A percentile compares a stretch with the other conserved stretches of the same genome.
Conservation (phyloP, 164 flowering plant genomes). For the Kingdonia uniflora region DNA sequence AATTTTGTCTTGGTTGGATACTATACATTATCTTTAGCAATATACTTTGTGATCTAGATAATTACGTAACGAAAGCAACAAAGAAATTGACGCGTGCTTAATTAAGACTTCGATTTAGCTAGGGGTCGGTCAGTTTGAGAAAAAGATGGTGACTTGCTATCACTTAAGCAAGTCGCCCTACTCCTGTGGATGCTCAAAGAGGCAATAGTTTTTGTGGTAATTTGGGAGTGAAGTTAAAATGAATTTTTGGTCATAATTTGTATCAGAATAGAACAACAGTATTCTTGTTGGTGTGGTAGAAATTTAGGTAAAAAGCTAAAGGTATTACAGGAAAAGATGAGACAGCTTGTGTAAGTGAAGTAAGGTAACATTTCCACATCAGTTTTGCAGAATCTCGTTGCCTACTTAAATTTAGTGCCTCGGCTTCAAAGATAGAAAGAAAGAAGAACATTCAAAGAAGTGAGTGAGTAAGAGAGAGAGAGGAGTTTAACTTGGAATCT, state of each 20-base stretch:
- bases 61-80: too few species aligned
- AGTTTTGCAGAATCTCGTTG: slow-evolving; percentile 10
- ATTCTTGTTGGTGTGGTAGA: not conserved
- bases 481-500: not conserved
- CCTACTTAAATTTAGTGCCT: slow-evolving; percentile 5
- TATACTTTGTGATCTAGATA: too few species aligned
- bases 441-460: not conserved
- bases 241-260: slow-evolving; percentile 1
- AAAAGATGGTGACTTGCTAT: too few species aligned
- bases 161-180: too few species aligned
- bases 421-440: not conserved
- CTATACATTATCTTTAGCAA: too few species aligned
- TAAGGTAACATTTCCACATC: slow-evolving; percentile 18
- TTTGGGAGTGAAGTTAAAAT: not conserved
- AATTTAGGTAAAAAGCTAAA: not conserved
- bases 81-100: too few species aligned
- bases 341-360: slow-evolving; percentile 8
- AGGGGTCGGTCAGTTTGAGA: too few species aligned
- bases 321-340: slow-evolving; percentile 9
- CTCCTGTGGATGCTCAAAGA: too few species aligned
- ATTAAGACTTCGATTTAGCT: too few species aligned
- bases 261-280: not conserved
- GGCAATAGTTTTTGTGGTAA: too few species aligned
- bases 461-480: not conserved
- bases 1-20: too few species aligned